Evolutionary conservation across 805 yeast species (phyloP).

Genomic region (Zygotorulaspora florentina): DNA sequence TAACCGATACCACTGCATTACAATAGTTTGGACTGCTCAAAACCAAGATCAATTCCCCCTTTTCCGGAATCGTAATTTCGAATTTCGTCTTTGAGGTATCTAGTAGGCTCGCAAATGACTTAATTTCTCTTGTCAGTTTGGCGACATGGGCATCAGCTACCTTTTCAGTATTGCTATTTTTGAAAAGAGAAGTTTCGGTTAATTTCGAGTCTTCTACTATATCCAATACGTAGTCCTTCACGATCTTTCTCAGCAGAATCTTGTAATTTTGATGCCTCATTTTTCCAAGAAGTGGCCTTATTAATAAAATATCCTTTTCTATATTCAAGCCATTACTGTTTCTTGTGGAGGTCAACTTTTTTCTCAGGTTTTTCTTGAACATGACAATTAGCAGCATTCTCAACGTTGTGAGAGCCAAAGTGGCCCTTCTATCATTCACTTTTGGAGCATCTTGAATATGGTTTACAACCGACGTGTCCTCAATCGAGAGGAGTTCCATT

Average conservation of each 20-base stretch:
- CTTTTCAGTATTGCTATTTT: not conserved
- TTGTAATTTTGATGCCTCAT: slow-evolving; percentile 33
- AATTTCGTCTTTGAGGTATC: slow-evolving; percentile 24
- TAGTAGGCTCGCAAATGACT: slow-evolving; percentile 22
- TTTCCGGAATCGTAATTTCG: slow-evolving; percentile 12
- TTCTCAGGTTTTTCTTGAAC: slow-evolving; percentile 38
- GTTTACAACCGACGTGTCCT: slow-evolving; percentile 34
- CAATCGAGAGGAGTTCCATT: slow-evolving; percentile 55
- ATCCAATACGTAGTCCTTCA: slow-evolving; percentile 26
- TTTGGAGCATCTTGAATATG: slow-evolving; percentile 42
- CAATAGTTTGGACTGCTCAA: slow-evolving; percentile 33
- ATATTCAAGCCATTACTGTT: slow-evolving; percentile 8
- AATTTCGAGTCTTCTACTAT: slow-evolving; percentile 17
- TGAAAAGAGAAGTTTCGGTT: slow-evolving; percentile 2
- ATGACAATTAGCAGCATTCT: slow-evolving; percentile 36
- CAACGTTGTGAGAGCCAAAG: slow-evolving; percentile 32
- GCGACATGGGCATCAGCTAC: slow-evolving; percentile 21
- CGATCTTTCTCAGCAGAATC: slow-evolving; percentile 25
- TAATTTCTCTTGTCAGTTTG: slow-evolving; percentile 25
- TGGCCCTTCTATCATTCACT: slow-evolving; percentile 39
- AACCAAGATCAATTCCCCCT: slow-evolving; percentile 15
- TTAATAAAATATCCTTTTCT: slow-evolving; percentile 21
- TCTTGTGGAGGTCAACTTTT: slow-evolving; percentile 20
- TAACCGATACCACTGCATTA: slow-evolving; percentile 26
- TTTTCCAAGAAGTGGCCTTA: slow-evolving; percentile 33